Base-by-base conservation (phyloP, 805 yeast species). In the Candida insectorum region DNA sequence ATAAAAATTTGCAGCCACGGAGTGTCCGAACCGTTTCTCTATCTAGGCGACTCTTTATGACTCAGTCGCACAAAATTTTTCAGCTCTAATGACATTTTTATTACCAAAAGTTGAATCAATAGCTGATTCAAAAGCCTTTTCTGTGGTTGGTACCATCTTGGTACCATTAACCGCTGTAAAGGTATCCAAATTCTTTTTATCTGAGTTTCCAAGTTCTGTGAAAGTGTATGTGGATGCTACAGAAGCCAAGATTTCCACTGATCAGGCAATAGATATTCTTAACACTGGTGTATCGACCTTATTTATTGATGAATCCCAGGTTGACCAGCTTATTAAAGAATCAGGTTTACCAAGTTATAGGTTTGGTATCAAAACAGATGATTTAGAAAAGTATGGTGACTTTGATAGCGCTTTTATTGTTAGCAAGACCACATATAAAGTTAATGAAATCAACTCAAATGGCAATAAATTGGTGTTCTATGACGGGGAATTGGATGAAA, bases 201-300 rank as follows among this genome's bases (percentile, higher is more conserved):
- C 48, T 31, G 49, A 45, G 13, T 62, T 53, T 39, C 69, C 71
- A 5, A 18, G 36, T 20, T 46, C 49, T 19, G 43, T 60, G 22
- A 51, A 51, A 21, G 49, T 66, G 13, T 41, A 45, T 22, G 56
- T 65, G 15, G 69, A 62, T 40, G 59, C 60, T 16, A 39, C 53
- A 2, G 35, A 31, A 4, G 26, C 34, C 4, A 30, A 37, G 5
- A 55, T 63, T 22, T 54, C 61, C 17, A 63, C 66, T 25, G 82
- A 79, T 37, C 54, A 52, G 12, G 50, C 67, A 13, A 61, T 79
- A 24, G 71, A 63, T 6, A 51, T 82, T 24, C 65, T 85, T 37
- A 83, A 85, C 49, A 65, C 63, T 31, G 93, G 93, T 28, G 73
- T 79, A 10, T 49, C 58, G 16, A 62, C 66, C 13, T 48, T 81